Conservation (phyloP, 1,284 basidiomycete species). For the Waitea zeae region DNA sequence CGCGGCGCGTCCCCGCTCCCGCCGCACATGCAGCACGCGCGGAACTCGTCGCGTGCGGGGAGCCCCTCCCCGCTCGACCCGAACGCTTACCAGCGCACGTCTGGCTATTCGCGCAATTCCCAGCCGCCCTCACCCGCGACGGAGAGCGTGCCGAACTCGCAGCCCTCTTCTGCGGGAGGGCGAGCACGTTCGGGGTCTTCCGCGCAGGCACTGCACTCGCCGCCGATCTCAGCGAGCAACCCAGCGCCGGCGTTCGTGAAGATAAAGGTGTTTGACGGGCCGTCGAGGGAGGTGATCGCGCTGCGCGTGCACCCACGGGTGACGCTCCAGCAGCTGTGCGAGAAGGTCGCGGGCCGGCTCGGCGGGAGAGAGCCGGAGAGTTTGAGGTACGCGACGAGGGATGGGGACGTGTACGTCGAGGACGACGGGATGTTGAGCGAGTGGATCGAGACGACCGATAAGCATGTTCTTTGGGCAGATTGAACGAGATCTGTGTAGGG, state of each 20-base stretch:
- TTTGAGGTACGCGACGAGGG: slow-evolving; percentile 59
- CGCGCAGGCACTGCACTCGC: slow-evolving; percentile 36
- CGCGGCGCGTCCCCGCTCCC: neutral
- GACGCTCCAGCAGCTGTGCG: slow-evolving; percentile 70
- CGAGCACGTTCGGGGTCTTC: slow-evolving; percentile 41
- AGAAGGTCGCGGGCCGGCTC: slow-evolving; percentile 78
- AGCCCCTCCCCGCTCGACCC: neutral
- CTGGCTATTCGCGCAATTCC: neutral
- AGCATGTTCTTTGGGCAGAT: slow-evolving; percentile 79
- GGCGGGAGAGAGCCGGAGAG: slow-evolving; percentile 55
- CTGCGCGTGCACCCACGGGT: slow-evolving; percentile 96
- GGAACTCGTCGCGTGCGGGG: neutral
- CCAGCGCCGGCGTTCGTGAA: slow-evolving; percentile 81
- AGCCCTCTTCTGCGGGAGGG: no score
- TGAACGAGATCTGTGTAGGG: slow-evolving; percentile 13
- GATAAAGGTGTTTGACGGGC: slow-evolving; percentile 92
- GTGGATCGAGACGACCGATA: slow-evolving; percentile 78
- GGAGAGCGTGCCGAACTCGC: slow-evolving; percentile 8
- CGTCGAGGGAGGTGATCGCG: slow-evolving; percentile 88
- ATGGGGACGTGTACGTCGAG: slow-evolving; percentile 46
- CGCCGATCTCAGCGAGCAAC: slow-evolving; percentile 57
- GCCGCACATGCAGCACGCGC: neutral
- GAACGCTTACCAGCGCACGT: neutral
- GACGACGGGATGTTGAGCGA: slow-evolving; percentile 55
- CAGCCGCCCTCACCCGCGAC: slow-evolving; percentile 12